Evolutionary conservation across 441 rosid genomes (phyloP).

Genomic region (Populus trichocarpa): DNA sequence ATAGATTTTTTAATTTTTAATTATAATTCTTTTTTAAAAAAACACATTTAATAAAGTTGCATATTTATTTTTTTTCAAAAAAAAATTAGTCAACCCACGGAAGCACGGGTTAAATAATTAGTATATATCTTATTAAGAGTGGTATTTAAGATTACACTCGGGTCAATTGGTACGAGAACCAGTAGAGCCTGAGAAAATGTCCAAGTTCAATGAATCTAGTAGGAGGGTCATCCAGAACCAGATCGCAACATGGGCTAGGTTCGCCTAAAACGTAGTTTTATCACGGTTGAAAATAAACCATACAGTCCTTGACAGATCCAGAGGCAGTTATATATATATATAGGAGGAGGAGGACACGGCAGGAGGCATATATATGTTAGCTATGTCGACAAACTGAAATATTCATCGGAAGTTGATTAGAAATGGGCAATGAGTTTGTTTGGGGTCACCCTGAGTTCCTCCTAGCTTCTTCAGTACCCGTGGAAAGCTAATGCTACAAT

Average conservation of each 20-base stretch:
- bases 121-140: too few species aligned
- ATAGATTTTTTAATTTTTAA: too few species aligned
- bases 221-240: background rate
- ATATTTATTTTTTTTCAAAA: too few species aligned
- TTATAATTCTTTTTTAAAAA: too few species aligned
- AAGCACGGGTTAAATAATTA: too few species aligned
- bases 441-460: slow-evolving; percentile 28
- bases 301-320: background rate
- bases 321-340: background rate
- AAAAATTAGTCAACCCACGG: too few species aligned
- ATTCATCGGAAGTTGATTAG: background rate
- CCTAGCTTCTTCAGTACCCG: slow-evolving; percentile 16
- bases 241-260: background rate
- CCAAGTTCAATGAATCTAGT: slow-evolving; percentile 19
- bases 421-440: background rate
- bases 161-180: background rate
- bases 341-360: background rate
- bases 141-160: background rate
- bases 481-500: background rate
- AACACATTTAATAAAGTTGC: too few species aligned
- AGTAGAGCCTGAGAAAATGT: background rate
- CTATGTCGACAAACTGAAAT: background rate
- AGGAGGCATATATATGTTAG: background rate
- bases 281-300: background rate
- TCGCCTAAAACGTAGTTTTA: background rate